A percentile compares a stretch with the other conserved stretches of the same genome.
Conservation (phyloP, 2,329 filamentous ascomycete species). For the Mollisia scopiformis region DNA sequence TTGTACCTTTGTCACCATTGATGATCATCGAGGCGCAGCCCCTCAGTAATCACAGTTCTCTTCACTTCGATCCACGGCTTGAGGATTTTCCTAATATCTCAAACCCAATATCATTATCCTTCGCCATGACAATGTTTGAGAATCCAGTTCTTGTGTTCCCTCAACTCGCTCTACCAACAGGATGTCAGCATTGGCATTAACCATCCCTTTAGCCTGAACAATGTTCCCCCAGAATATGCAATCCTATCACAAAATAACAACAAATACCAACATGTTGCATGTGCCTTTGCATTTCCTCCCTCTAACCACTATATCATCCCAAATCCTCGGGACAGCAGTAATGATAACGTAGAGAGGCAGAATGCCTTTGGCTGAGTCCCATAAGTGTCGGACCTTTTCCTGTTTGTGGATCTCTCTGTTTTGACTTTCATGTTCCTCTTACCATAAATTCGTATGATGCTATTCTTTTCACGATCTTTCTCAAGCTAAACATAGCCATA, state of each 20-base stretch:
- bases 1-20: background rate
- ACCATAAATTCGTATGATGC: background rate
- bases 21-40: background rate
- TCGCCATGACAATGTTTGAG: slow-evolving; percentile 1
- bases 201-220: background rate
- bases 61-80: background rate
- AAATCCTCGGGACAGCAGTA: background rate
- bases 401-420: background rate
- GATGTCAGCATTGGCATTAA: background rate
- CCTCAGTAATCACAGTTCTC: background rate
- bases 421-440: background rate
- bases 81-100: background rate
- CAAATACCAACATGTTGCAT: background rate
- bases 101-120: background rate
- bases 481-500: background rate
- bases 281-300: background rate
- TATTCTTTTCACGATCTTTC: background rate
- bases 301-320: background rate
- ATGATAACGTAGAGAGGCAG: background rate
- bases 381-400: background rate
- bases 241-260: background rate
- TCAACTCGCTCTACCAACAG: background rate
- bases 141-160: background rate
- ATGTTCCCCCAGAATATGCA: background rate
- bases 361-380: background rate